Base-by-base conservation (phyloP, 2,329 filamentous ascomycete species). In the Beauveria asiatica region DNA sequence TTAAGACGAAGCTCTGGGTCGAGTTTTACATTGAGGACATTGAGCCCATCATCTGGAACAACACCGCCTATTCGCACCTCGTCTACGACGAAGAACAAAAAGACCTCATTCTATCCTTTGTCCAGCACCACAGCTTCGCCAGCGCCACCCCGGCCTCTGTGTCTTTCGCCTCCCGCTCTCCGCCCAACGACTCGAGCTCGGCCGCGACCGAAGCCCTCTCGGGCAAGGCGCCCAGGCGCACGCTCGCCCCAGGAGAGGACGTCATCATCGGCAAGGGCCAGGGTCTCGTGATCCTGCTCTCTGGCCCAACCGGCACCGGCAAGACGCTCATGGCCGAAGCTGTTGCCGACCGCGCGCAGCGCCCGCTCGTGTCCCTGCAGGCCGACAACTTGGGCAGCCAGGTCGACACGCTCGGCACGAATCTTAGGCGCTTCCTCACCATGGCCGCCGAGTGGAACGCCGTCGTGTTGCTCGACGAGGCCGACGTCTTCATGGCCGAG, bases 391-490 rank as follows among this genome's bases (percentile, higher is more conserved):
- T 83, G 13, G 80, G 79, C 21, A 74, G 73, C 48, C 72, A 72
- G 37, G 71, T 79, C 1, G 70, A 70, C 2, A 65, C 69, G 4
- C 70, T 83, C 5, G 79, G 80, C n/a, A 67, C 72, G n/a, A 76
- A 77, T 46, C 68, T 84, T 59, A 74, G 76, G 59, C 70, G 72
- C 33, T 72, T 75, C 33, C 79, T 83, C 45, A 70, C 75, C 61
- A 74, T 80, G 61, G 79, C 78, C 2, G 73, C 75, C 0, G 73
- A 74, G 17, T 83, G 80, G 80, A 74, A 76, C 23, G 78, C 77
- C 9, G 75, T 82, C 7, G 67, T 82, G 21, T 70, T 83, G 4
- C 73, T 82, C 3, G 80, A 82, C 63, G 80, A 82, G 67, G 78
- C 79, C 8, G 80, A 82, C 62, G 77, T 82, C 2, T 82, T 81